Base-by-base conservation (phyloP, 192 early-diverging fungal species). In the Geranomyces variabilis region DNA sequence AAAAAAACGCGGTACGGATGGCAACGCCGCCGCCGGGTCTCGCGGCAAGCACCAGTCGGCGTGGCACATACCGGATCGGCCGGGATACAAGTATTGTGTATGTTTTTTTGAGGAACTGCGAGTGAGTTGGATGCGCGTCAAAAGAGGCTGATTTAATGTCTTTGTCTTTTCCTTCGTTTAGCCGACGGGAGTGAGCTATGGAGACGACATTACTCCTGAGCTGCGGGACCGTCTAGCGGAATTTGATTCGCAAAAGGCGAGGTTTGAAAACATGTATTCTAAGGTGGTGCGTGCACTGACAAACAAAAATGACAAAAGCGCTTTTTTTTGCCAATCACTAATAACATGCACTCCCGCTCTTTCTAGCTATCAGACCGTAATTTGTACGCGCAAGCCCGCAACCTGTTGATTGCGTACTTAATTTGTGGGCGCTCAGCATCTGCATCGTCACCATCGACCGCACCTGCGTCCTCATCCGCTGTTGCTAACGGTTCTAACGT, bases 401-500 rank as follows among this genome's bases (percentile, higher is more conserved):
- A 60, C 28, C 8, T 60, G 28, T 29, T 60, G 28, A 60, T 60
- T 29, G 31, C 28, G 22, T 60, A 60, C 28, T 29, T 60, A 17
- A 60, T 60, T 29, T 60, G 58, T 26, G 28, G 28, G 29, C 58
- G 58, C 58, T 60, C 58, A 7, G 58, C 51, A 17, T 3, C 51
- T 3, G 24, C 24, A 17, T 4, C 51, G 51, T 3, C 51, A 17
- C 4, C 51, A 17, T 53, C 51, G 15, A 6, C 51, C 4, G 19
- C 7, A 53, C 3, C 51, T 4, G 19, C 46, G 12, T 13, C 17
- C 19, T 24, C 4, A 53, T 53, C 4, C 19, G 7, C 51, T 7
- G 2, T 41, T 10, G 36, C 10, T 41, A 10, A 41, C 36, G 36
- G 36, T 10, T 3, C n/a, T n/a, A n/a, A n/a, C n/a, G n/a, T n/a